These are phyloP conservation scores for Galerina sulciceps DNA, from an alignment of 768 basidiomycete genomes.

Conservation along the genomic window DNA sequence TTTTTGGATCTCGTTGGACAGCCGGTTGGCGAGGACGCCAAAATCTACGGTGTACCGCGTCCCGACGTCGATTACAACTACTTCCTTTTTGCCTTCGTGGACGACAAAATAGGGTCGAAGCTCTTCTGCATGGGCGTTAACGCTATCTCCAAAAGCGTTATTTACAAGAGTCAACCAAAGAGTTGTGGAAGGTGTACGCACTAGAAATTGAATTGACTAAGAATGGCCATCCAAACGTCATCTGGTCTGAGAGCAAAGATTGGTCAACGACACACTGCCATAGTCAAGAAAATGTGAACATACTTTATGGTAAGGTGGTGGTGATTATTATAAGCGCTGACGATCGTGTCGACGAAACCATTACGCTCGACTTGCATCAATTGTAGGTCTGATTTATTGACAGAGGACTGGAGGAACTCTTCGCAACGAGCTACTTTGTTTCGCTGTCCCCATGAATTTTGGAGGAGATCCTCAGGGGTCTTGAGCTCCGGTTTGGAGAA, in stretches of 20 bases:
- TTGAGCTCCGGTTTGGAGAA: not conserved
- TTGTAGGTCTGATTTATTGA: not conserved
- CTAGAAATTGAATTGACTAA: slow-evolving; percentile 39
- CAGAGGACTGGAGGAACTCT: slow-evolving; percentile 8
- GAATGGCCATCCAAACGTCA: slow-evolving; percentile 48
- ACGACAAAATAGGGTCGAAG: slow-evolving; percentile 33
- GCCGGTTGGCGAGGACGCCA: slow-evolving; percentile 28
- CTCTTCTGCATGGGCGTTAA: slow-evolving; percentile 39
- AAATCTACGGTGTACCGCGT: slow-evolving; percentile 32
- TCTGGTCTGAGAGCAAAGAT: slow-evolving; percentile 33
- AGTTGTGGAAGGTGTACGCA: slow-evolving; percentile 19
- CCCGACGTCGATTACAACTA: slow-evolving; percentile 26
- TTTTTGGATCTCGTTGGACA: slow-evolving; percentile 27
- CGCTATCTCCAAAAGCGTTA: not conserved
- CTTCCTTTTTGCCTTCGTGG: slow-evolving; percentile 32
- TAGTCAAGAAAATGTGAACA: not conserved
- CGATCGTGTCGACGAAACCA: slow-evolving; percentile 33
- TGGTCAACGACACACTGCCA: not conserved
- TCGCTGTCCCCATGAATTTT: not conserved
- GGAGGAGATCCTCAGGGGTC: not conserved
- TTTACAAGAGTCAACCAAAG: not conserved
- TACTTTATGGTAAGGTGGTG: slow-evolving; percentile 9
- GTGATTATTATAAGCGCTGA: slow-evolving; percentile 33
- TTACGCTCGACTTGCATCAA: slow-evolving; percentile 17
- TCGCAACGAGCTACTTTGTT: not conserved